These are phyloP conservation scores for Aspergillus hiratsukae DNA, from an alignment of 2,329 filamentous ascomycete species.

Conservation along the genomic window DNA sequence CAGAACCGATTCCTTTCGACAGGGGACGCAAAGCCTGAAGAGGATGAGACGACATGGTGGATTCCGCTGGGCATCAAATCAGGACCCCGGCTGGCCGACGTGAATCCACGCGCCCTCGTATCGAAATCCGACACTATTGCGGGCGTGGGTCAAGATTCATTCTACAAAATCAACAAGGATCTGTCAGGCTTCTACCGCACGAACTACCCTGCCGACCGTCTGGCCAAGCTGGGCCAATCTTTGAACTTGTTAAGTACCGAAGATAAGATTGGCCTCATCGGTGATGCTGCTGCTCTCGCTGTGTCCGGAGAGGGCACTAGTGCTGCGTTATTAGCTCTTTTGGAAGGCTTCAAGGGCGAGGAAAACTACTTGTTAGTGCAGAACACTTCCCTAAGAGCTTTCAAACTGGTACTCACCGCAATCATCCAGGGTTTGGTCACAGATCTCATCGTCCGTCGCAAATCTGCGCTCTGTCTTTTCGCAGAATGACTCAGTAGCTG, in stretches of 20 bases:
- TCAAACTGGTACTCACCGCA: conserved; percentile 14
- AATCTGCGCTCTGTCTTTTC: conserved; percentile 82
- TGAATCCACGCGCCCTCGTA: conserved; percentile 65
- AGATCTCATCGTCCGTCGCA: conserved; percentile 71
- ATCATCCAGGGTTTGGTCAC: conserved; percentile 66
- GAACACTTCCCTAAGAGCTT: neutral
- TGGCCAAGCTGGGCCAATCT: conserved; percentile 73
- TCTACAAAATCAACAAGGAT: conserved; percentile 91
- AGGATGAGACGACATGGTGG: conserved; percentile 94
- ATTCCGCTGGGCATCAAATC: conserved; percentile 82
- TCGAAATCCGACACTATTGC: conserved; percentile 72
- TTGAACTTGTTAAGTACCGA: conserved; percentile 72
- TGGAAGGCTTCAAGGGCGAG: conserved; percentile 80
- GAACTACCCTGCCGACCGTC: conserved; percentile 81
- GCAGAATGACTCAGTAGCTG: conserved; percentile 66
- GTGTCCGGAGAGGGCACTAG: conserved; percentile 82
- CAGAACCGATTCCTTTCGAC: conserved; percentile 89
- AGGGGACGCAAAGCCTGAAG: conserved; percentile 84
- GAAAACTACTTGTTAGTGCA: conserved; percentile 65
- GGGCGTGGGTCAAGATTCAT: conserved; percentile 62
- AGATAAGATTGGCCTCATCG: conserved; percentile 90
- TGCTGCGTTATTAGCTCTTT: conserved; percentile 72
- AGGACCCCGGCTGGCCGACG: conserved; percentile 59
- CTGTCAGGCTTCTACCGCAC: conserved; percentile 89
- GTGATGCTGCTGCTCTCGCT: conserved; percentile 83